Conservation (phyloP, 768 basidiomycete species). For the Auriculariales sp. region DNA sequence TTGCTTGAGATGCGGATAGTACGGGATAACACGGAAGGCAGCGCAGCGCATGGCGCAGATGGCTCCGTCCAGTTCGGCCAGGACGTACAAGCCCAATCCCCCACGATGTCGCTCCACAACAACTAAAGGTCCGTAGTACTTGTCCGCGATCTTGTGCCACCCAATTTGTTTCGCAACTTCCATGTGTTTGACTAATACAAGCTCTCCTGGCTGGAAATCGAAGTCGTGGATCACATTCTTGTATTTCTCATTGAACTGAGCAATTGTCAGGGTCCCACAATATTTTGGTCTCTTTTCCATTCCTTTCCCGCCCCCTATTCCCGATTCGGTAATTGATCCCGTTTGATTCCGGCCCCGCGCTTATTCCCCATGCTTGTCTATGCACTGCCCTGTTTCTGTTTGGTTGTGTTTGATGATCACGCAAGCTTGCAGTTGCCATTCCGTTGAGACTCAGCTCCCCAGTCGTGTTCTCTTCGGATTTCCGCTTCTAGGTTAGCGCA, state of each 20-base stretch:
- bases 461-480: no score
- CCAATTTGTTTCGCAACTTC: conserved; percentile 14
- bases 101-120: conserved; percentile 14
- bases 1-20: background rate
- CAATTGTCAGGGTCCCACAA: no score
- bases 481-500: no score
- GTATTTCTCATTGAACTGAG: conserved; percentile 15
- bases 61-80: conserved; percentile 10
- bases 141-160: conserved; percentile 15
- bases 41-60: conserved; percentile 4
- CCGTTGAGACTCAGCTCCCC: no score
- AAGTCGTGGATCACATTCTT: conserved; percentile 9
- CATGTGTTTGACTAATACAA: conserved; percentile 23
- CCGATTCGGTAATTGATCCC: no score
- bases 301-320: no score
- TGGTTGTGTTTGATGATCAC: no score
- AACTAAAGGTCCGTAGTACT: conserved; percentile 24
- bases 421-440: no score
- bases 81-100: conserved; percentile 5
- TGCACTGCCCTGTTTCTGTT: no score
- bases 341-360: no score
- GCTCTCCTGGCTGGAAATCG: conserved; percentile 16
- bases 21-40: conserved; percentile 5
- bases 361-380: no score
- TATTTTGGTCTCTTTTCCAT: no score